Base-by-base conservation (phyloP, 441 rosid genomes). In the Gossypium lobatum region DNA sequence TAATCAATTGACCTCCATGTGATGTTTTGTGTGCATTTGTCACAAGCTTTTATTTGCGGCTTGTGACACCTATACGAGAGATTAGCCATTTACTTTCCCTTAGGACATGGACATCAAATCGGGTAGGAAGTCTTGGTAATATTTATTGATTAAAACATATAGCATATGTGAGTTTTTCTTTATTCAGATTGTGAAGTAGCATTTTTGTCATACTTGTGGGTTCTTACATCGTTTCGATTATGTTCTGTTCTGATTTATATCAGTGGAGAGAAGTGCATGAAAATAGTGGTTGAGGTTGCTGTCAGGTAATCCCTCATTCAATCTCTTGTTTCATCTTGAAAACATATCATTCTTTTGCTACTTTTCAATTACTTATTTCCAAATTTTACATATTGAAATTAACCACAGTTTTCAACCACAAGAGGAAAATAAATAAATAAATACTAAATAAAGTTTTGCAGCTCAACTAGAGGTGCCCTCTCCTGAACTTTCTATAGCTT, bases 201-300 rank as follows among this genome's bases (percentile, higher is more conserved):
- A 54, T 7, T 8, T 54, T 54, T 54, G 25, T 18, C 9, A 16
- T n/a, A 16, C 37, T 16, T 16, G 7, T 11, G 34, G 6, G 64
- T 59, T 59, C 39, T 59, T 26, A 4, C 37, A 25, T 25, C 64
- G 26, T 59, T 59, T 11, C 13, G 64, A 25, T 2, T 5, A 58
- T 58, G 64, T 59, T 25, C 2, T 20, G 26, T 83, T 72, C 78
- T 76, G 34, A 26, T 62, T 23, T 77, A 75, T 83, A 73, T 54
- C 48, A 37, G 61, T 13, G 46, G 59, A 50, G 39, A 25, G 6
- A 26, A 60, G 64, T 26, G 64, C 18, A 60, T 14, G 9, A 60
- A 4, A 60, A 25, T 13, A 25, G 9, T 5, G 64, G 64, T 59
- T 59, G 17, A 23, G 9, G 34, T 58, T 25, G 63, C 63, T 59